A percentile compares a stretch with the other conserved stretches of the same genome.
phyloP scores from a whole-genome alignment of 257 asterid species.

The Solanum ahanhuiri region DNA sequence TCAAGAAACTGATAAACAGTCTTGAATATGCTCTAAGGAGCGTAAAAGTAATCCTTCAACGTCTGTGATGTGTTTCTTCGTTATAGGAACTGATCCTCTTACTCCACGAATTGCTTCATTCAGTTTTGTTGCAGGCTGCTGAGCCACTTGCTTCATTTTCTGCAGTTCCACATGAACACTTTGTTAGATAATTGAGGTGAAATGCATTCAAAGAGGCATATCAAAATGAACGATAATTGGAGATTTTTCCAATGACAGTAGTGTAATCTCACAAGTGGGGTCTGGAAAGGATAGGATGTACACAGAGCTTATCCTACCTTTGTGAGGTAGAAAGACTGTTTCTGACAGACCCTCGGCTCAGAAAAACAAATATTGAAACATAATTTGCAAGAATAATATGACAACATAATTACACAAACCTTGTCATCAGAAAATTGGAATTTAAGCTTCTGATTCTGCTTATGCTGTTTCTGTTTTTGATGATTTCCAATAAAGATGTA shows the following conservation, averaged over 20 bases:
- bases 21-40: conserved; percentile 1
- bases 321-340: too few species aligned
- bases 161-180: background rate
- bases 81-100: conserved; percentile 21
- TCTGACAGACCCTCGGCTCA: too few species aligned
- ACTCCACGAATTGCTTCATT: conserved; percentile 40
- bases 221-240: background rate
- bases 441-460: conserved; percentile 32
- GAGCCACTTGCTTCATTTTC: conserved; percentile 42
- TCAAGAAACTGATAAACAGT: background rate
- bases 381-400: too few species aligned
- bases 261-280: too few species aligned
- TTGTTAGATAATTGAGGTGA: background rate
- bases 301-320: too few species aligned
- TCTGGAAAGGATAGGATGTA: too few species aligned
- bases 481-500: conserved; percentile 41
- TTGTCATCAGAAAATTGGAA: conserved; percentile 47
- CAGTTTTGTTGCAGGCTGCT: conserved; percentile 16
- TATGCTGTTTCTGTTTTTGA: conserved; percentile 14
- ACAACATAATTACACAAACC: too few species aligned
- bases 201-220: background rate
- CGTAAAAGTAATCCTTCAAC: conserved; percentile 47
- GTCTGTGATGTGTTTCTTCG: conserved; percentile 38
- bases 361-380: too few species aligned
- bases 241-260: too few species aligned